Base-by-base conservation (phyloP, 306 rosid genomes). In the Gastrolobium bilobum region DNA sequence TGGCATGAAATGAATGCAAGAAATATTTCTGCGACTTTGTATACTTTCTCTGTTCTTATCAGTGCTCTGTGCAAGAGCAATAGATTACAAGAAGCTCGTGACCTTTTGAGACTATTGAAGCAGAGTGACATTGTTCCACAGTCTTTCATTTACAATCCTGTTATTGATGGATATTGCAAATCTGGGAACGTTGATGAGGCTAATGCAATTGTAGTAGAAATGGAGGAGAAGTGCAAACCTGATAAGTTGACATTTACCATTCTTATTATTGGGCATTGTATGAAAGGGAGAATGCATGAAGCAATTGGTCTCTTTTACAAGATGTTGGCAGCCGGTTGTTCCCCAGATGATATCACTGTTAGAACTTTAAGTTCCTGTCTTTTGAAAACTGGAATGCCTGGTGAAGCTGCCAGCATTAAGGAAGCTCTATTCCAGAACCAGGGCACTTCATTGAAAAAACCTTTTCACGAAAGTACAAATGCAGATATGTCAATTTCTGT, bases 161-260 rank as follows among this genome's bases (percentile, higher is more conserved):
- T 94, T 56, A 78, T 92, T 73, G 98, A 94, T 66, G 93, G 96
- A 53, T 90, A 86, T 67, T 94, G 96, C 83, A 94, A 94, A 85
- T 90, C 88, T 73, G 98, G 98, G 10, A 87, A 90, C 60, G 81
- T 92, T 56, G 97, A 94, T 10, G 91, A 94, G 84, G 98, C 98
- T 47, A 92, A 88, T 63, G 26, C 54, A 68, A 89, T 94, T 76
- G 79, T 86, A 10, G 86, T 80, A 20, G 98, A 92, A 86, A 91
- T 92, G 98, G 93, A 86, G 74, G 86, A 84, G 75, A 77, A 83
- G 72, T 92, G 97, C 69, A 78, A 79, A 56, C 94, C 90, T 33
- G 98, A 94, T 76, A 94, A 89, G 87, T 39, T 88, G 56, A 92
- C 97, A 11, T 92, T 79, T 83, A 94, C 97, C 34, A 92, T 92